A percentile compares a stretch with the other conserved stretches of the same genome.
Evolutionary conservation across 805 yeast genomes (phyloP).

Genomic region (Saturnispora diversa): DNA sequence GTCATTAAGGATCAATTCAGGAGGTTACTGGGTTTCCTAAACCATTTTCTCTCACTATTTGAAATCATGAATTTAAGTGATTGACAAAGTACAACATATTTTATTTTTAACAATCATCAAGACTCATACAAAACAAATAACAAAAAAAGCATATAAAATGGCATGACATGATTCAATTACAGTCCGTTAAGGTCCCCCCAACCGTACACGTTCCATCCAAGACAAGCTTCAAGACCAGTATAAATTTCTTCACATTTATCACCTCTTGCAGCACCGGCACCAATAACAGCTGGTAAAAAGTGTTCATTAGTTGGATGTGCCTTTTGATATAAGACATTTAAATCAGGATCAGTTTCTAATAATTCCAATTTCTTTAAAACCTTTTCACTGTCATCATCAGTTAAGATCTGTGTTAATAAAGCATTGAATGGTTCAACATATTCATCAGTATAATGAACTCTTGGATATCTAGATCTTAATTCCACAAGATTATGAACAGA

Average conservation of each 20-base stretch:
- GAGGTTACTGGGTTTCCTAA: no score
- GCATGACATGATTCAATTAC: no score
- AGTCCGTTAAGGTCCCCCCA: slow-evolving; percentile 25
- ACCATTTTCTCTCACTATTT: no score
- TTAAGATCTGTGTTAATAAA: slow-evolving; percentile 35
- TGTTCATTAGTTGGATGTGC: slow-evolving; percentile 79
- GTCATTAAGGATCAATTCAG: no score
- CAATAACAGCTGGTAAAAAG: slow-evolving; percentile 56
- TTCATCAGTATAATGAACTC: slow-evolving; percentile 26
- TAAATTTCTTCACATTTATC: slow-evolving; percentile 40
- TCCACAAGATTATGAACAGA: slow-evolving; percentile 69
- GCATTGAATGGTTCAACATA: slow-evolving; percentile 48
- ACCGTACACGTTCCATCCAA: slow-evolving; percentile 65
- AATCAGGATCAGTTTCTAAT: slow-evolving; percentile 22
- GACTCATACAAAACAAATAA: no score
- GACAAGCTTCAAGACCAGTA: slow-evolving; percentile 34
- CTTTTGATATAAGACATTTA: slow-evolving; percentile 28
- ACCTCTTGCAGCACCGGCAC: slow-evolving; percentile 45
- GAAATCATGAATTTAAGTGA: no score
- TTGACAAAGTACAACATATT: no score
- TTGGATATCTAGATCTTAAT: slow-evolving; percentile 27
- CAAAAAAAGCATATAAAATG: no score
- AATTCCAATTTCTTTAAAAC: slow-evolving; percentile 32
- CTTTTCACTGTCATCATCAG: slow-evolving; percentile 19
- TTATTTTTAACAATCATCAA: no score